Conservation (phyloP, 2,329 filamentous ascomycete species). For the Alternaria alternata region DNA sequence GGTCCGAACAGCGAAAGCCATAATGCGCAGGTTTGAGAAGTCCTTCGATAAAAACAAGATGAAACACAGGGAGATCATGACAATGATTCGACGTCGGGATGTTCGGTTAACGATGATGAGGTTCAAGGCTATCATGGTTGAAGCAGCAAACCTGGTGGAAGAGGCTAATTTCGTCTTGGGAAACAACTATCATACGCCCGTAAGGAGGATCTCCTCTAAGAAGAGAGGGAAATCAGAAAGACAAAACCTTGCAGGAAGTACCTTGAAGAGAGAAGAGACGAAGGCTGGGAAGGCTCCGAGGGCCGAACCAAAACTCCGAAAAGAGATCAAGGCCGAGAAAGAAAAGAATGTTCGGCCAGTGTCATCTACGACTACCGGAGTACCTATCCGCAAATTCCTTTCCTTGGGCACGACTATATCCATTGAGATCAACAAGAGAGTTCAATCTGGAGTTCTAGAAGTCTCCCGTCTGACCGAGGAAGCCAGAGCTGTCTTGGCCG, state of each 20-base stretch:
- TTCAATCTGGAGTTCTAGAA: neutral
- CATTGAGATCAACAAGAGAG: neutral
- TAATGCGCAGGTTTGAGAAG: constrained; percentile 1
- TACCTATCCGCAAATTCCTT: constrained; percentile 1
- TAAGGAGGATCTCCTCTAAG: neutral
- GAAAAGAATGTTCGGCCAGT: neutral
- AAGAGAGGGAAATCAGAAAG: neutral
- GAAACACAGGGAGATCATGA: neutral
- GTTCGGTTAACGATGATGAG: neutral
- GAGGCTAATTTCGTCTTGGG: neutral
- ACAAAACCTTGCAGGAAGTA: neutral
- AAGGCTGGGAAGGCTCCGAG: neutral
- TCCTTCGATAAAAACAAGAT: neutral
- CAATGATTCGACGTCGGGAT: neutral
- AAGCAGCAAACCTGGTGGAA: neutral
- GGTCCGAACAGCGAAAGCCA: constrained; percentile 8
- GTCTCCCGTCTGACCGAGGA: constrained; percentile 5
- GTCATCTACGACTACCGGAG: neutral
- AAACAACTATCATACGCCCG: neutral
- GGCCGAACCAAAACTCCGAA: neutral
- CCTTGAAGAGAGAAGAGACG: neutral
- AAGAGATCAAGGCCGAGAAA: neutral
- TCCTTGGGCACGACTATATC: neutral
- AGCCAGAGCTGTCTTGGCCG: neutral
- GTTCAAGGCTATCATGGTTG: neutral